Conservation (phyloP, 2,329 filamentous ascomycete genomes). For the Xylaria sp. region DNA sequence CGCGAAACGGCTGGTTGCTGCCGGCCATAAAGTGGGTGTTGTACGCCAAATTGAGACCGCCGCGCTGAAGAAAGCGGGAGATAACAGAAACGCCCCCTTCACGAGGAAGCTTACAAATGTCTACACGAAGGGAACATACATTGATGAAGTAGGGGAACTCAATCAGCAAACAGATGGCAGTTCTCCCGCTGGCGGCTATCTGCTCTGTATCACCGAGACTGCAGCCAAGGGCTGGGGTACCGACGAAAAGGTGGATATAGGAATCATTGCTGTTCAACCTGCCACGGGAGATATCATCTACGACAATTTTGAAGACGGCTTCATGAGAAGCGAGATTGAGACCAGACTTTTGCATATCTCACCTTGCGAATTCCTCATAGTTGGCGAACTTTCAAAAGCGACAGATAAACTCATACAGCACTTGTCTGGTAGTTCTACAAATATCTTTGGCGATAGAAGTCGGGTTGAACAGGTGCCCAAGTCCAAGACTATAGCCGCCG, state of each 20-base stretch:
- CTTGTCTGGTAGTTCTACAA: slow-evolving; percentile 85
- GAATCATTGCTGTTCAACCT: slow-evolving; percentile 91
- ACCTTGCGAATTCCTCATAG: slow-evolving; percentile 91
- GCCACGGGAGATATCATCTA: slow-evolving; percentile 96
- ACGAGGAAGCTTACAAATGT: slow-evolving; percentile 91
- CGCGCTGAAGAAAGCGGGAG: slow-evolving; percentile 90
- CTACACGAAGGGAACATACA: slow-evolving; percentile 97
- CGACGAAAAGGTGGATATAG: slow-evolving; percentile 92
- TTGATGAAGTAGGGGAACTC: slow-evolving; percentile 88
- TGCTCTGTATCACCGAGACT: slow-evolving; percentile 89
- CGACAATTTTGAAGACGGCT: slow-evolving; percentile 94
- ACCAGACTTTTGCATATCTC: slow-evolving; percentile 94
- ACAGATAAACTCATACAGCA: slow-evolving; percentile 93
- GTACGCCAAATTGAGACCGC: slow-evolving; percentile 95
- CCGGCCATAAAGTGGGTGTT: slow-evolving; percentile 94
- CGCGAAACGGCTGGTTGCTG: slow-evolving; percentile 87
- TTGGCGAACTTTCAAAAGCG: slow-evolving; percentile 86
- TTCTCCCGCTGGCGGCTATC: slow-evolving; percentile 75
- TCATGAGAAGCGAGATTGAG: slow-evolving; percentile 96
- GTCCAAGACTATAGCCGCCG: slow-evolving; percentile 79
- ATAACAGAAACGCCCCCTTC: slow-evolving; percentile 93
- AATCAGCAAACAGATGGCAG: slow-evolving; percentile 57
- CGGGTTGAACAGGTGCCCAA: slow-evolving; percentile 81
- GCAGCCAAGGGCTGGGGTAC: slow-evolving; percentile 79
- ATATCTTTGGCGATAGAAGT: slow-evolving; percentile 89